Evolutionary conservation across 2,329 filamentous ascomycete genomes (phyloP).

Genomic region (Aureobasidium sp.): DNA sequence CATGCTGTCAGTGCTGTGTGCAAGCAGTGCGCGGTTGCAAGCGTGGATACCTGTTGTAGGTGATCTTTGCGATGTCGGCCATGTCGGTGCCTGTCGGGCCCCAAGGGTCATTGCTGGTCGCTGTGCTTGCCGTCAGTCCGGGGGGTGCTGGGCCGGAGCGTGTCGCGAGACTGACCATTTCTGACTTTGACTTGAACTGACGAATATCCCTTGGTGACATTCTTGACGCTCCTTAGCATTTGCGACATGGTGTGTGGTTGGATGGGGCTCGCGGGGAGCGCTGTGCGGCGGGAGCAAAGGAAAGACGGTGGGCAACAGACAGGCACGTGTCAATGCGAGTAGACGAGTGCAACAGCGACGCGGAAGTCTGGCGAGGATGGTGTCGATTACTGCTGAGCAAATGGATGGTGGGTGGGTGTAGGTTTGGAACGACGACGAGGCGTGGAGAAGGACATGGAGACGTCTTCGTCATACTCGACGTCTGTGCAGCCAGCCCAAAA

Average conservation of each 20-base stretch:
- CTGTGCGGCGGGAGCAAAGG: not conserved
- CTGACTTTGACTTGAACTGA: constrained; percentile 95
- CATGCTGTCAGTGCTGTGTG: constrained; percentile 6
- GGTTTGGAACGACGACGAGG: constrained; percentile 5
- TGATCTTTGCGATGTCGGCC: constrained; percentile 96
- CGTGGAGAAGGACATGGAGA: not conserved
- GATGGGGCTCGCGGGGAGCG: not conserved
- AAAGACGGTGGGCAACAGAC: not conserved
- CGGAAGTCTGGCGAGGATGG: not conserved
- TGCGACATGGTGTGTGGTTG: constrained; percentile 65
- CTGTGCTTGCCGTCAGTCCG: constrained; percentile 42
- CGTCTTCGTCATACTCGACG: constrained; percentile 18
- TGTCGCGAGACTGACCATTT: constrained; percentile 62
- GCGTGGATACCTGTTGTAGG: constrained; percentile 85
- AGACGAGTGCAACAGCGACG: not conserved
- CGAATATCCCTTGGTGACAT: constrained; percentile 98
- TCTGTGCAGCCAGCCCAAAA: no score
- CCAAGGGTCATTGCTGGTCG: constrained; percentile 98
- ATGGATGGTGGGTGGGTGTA: not conserved
- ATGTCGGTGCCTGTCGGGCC: constrained; percentile 96
- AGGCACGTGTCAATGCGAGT: not conserved
- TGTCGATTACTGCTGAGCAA: not conserved
- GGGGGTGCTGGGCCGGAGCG: constrained; percentile 18
- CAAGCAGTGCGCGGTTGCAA: not conserved
- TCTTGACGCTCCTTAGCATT: constrained; percentile 95